Percentiles rank a stretch among this genome's conserved stretches.
Evolutionary conservation across 345 rosid genomes (phyloP).

Genomic region (Populus nigra): DNA sequence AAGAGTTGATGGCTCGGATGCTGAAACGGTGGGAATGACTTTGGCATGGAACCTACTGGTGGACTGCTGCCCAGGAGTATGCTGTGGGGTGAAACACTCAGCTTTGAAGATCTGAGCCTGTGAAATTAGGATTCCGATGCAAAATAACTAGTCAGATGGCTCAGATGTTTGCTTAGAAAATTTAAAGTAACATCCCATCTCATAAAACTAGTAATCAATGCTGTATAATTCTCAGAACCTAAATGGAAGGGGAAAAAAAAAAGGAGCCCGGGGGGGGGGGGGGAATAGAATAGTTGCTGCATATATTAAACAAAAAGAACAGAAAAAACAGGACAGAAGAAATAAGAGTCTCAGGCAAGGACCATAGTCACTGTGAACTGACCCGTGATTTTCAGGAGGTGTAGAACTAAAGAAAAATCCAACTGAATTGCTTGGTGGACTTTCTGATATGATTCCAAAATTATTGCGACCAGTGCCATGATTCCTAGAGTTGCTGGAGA

Average conservation of each 20-base stretch:
- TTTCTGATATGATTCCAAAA: conserved; percentile 66
- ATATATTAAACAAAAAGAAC: too few species aligned
- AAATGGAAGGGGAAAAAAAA: not conserved
- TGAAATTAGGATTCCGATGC: conserved; percentile 18
- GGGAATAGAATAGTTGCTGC: too few species aligned
- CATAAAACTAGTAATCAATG: conserved; percentile 1
- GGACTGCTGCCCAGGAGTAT: conserved; percentile 77
- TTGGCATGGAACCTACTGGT: conserved; percentile 94
- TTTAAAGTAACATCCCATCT: not conserved
- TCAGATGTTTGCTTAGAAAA: not conserved
- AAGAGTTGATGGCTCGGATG: conserved; percentile 95
- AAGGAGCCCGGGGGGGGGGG: too few species aligned
- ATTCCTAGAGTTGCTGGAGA: conserved; percentile 73
- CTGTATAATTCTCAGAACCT: not conserved
- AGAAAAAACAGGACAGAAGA: not conserved
- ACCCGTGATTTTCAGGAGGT: conserved; percentile 91
- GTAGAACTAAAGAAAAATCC: conserved; percentile 96
- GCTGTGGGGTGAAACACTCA: conserved; percentile 79
- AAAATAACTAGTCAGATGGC: conserved; percentile 2
- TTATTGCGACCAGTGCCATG: conserved; percentile 54
- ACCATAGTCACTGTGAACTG: conserved; percentile 33
- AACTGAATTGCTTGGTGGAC: conserved; percentile 91
- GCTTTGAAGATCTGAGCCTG: conserved; percentile 74
- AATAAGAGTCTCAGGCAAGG: not conserved
- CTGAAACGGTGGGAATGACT: conserved; percentile 85